These are phyloP conservation scores for Ganoderma lucidum DNA, from an alignment of 1,284 basidiomycete genomes.

Conservation along the genomic window DNA sequence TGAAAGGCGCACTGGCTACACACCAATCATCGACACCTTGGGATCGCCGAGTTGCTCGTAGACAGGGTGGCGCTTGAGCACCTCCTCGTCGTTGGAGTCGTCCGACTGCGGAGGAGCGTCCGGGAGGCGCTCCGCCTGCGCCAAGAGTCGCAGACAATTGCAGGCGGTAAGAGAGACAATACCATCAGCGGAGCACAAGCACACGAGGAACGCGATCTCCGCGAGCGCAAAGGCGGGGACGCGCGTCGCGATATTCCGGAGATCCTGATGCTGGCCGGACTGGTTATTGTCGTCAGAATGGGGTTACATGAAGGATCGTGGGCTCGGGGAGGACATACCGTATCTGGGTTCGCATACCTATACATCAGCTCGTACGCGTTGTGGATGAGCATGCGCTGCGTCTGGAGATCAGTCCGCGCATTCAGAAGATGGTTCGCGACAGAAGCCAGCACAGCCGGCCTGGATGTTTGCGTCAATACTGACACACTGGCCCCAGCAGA, in stretches of 20 bases:
- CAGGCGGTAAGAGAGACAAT: constrained; percentile 73
- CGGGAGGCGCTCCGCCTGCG: constrained; percentile 68
- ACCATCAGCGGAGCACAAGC: constrained; percentile 72
- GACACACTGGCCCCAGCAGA: constrained; percentile 8
- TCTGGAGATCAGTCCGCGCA: constrained; percentile 62
- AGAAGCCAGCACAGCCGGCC: constrained; percentile 62
- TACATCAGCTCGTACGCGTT: constrained; percentile 67
- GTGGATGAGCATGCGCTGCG: constrained; percentile 73
- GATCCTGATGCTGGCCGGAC: background rate
- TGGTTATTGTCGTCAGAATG: background rate
- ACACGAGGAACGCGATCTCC: constrained; percentile 76
- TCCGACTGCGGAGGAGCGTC: constrained; percentile 58
- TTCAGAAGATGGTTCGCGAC: constrained; percentile 66
- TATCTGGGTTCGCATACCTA: constrained; percentile 56
- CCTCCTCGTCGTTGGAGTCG: constrained; percentile 63
- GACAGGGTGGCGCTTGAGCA: constrained; percentile 71
- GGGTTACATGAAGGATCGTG: background rate
- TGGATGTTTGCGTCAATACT: constrained; percentile 39
- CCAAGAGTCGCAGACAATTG: constrained; percentile 70
- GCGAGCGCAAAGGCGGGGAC: constrained; percentile 68
- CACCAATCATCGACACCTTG: constrained; percentile 71
- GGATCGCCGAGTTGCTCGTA: constrained; percentile 84
- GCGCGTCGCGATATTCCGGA: constrained; percentile 39
- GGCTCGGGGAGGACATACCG: constrained; percentile 47
- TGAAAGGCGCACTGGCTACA: constrained; percentile 35